These are phyloP conservation scores for Aspergillus homomorphus DNA, from an alignment of 495 filamentous ascomycete genomes.

Conservation along the genomic window DNA sequence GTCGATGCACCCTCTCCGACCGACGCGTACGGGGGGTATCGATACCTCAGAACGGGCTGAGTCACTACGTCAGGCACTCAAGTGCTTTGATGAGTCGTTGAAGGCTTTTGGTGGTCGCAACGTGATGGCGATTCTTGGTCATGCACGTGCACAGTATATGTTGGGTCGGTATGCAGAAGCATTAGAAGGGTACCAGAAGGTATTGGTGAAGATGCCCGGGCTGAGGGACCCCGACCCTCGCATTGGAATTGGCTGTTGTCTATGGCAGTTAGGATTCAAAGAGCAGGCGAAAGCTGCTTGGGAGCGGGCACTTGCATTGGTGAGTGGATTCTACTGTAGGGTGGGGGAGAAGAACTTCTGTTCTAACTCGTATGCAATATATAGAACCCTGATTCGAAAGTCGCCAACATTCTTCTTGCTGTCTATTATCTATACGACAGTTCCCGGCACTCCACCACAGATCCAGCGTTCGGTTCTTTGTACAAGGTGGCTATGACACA, in stretches of 20 bases:
- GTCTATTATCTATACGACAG: conserved; percentile 83
- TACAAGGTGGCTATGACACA: conserved; percentile 94
- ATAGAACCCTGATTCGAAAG: conserved; percentile 80
- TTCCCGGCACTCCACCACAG: conserved; percentile 70
- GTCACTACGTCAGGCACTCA: conserved; percentile 74
- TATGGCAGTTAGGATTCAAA: conserved; percentile 92
- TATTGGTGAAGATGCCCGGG: conserved; percentile 75
- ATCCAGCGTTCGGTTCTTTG: conserved; percentile 70
- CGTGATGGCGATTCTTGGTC: conserved; percentile 85
- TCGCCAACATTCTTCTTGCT: conserved; percentile 85
- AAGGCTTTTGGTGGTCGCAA: conserved; percentile 79
- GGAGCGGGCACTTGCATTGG: conserved; percentile 79
- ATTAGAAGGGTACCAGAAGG: conserved; percentile 80
- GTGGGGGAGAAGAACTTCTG: neutral
- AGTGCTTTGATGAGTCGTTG: conserved; percentile 90
- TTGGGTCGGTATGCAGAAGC: conserved; percentile 80
- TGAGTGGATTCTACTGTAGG: conserved; percentile 20
- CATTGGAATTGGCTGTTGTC: conserved; percentile 91
- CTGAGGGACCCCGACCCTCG: conserved; percentile 92
- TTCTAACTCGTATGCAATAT: neutral
- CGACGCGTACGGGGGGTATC: conserved; percentile 53
- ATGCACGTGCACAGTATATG: conserved; percentile 77
- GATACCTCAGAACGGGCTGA: conserved; percentile 75
- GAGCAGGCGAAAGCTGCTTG: conserved; percentile 87
- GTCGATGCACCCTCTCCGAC: conserved; percentile 73